Evolutionary conservation across 1,139 yeast species (phyloP), one percentile per base, ranked within the genome.

Genomic region (Debaryomycetaceae sp.): DNA sequence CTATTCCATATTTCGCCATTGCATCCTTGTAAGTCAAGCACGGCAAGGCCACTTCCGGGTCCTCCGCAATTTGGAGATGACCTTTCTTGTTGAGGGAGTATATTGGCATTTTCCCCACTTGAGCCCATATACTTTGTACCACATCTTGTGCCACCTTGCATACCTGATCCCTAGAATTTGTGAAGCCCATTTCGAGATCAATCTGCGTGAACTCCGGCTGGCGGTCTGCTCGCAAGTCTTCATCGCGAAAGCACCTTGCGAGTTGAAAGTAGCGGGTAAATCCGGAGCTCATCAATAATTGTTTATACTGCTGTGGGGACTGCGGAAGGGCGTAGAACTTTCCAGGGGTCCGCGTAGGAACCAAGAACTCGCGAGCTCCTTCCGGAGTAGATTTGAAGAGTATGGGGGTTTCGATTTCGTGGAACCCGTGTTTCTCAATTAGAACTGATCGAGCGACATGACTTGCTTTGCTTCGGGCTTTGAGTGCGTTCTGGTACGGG

Each of bases 171-270:
- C 64, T 58, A 26, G 73, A 73, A 38, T 64, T 67, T 1, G 90
- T 76, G 58, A 77, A 92, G 23, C 92, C 73, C 93, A 90, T 80
- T 50, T 92, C 99, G 55, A 92, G 45, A 62, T 90, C 99, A 13
- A 92, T 61, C 52, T 90, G 99, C 0, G 98, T 90, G 47, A 90
- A 92, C 49, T 92, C 98, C 0, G 97, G 97, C 53, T 90, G 99
- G 50, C 99, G 70, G 51, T 90, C 98, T 4, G 87, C 77, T 34
- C 98, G 66, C 37, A 92, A 66, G 53, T 92, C 97, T 50, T 90
- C 99, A 49, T 92, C 98, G 39, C 98, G 68, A 49, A 90, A 90
- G 49, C 99, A 90, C 43, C 73, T 77, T 3, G 98, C 98, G 29
- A 92, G 62, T 51, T 90, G 98, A 50, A 76, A 90, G 53, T 90